Evolutionary conservation across 1,139 yeast genomes (phyloP).

Genomic region (Arxiozyma heterogenica): DNA sequence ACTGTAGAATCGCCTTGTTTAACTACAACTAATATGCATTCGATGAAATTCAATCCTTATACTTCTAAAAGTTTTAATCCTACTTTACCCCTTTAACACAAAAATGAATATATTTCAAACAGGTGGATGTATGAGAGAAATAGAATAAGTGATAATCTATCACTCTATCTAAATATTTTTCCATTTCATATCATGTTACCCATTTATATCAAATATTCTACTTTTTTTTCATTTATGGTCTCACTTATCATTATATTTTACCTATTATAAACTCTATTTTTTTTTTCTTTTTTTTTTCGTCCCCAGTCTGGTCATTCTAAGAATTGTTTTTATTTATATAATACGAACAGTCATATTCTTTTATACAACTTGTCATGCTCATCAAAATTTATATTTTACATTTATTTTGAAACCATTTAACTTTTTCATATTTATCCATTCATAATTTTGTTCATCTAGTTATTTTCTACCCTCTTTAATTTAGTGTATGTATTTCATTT

Average conservation of each 20-base stretch:
- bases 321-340: no score
- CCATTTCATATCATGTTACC: background rate
- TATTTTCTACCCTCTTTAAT: background rate
- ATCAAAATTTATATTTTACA: background rate
- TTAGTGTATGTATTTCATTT: background rate
- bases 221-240: background rate
- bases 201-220: background rate
- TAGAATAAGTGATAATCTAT: background rate
- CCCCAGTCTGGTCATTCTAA: background rate
- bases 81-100: conserved; percentile 2
- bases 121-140: background rate
- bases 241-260: background rate
- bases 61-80: conserved; percentile 33
- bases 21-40: background rate
- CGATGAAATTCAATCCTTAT: conserved; percentile 21
- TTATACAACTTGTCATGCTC: background rate
- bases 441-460: background rate
- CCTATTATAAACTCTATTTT: background rate
- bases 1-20: conserved; percentile 1
- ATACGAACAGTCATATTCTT: background rate
- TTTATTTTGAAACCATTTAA: background rate
- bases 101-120: background rate
- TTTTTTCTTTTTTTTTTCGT: background rate
- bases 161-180: background rate
- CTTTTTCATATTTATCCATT: background rate